phyloP scores from a whole-genome alignment of 371 early-diverging fungal species.

The Mortierella sp. region DNA sequence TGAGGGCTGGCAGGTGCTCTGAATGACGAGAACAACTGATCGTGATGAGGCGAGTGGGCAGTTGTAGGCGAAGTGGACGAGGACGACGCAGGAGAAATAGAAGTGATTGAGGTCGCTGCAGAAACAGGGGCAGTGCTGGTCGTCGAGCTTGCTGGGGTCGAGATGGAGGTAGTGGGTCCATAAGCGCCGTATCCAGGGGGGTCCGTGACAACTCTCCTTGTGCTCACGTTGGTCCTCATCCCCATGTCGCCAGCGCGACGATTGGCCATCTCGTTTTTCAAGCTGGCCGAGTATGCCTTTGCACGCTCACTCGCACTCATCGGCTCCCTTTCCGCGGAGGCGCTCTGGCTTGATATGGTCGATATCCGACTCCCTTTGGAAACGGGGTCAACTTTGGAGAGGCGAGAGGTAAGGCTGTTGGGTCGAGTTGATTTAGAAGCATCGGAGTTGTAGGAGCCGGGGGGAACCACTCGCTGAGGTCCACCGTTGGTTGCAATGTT shows the following conservation, averaged over 20 bases:
- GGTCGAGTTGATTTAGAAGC: constrained; percentile 24
- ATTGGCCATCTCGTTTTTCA: constrained; percentile 48
- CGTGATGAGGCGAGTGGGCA: constrained; percentile 32
- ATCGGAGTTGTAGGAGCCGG: constrained; percentile 18
- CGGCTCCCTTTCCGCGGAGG: constrained; percentile 19
- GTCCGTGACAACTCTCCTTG: constrained; percentile 30
- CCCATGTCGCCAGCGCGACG: constrained; percentile 32
- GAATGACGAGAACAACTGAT: constrained; percentile 39
- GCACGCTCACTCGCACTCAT: constrained; percentile 56
- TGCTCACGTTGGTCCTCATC: constrained; percentile 10
- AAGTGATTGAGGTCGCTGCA: constrained; percentile 44
- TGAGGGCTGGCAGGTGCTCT: constrained; percentile 36
- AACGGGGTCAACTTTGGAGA: constrained; percentile 36
- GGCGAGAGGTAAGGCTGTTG: constrained; percentile 12
- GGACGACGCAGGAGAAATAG: constrained; percentile 41
- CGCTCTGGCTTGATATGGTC: constrained; percentile 10
- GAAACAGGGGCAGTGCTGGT: constrained; percentile 34
- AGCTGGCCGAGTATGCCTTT: constrained; percentile 44
- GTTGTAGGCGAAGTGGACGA: constrained; percentile 42
- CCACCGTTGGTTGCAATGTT: constrained; percentile 48
- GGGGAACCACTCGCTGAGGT: constrained; percentile 43
- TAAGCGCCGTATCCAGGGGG: constrained; percentile 19
- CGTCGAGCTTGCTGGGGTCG: constrained; percentile 26
- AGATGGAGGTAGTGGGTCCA: constrained; percentile 13
- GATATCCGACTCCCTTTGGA: constrained; percentile 37